Evolutionary conservation across 148 eudicot species (phyloP), one percentile per base, ranked within the genome.

Genomic region (Chenopodium formosanum): DNA sequence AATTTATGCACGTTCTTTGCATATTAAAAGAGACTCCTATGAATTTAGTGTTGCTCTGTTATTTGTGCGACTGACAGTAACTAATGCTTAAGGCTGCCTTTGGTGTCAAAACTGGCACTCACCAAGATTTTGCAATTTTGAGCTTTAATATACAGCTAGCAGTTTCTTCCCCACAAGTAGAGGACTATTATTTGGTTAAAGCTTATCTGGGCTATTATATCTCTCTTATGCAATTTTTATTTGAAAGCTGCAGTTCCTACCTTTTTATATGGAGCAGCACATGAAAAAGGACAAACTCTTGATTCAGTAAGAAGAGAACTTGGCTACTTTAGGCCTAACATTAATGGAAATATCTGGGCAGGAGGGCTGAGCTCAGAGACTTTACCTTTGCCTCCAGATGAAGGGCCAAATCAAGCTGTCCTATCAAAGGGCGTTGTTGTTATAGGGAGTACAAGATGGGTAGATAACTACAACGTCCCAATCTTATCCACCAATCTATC

Each of bases 381-480:
- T 23, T 79, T 91, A 73, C 86, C 88, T 31, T 86, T 92, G 29
- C 77, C 80, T 23, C 97, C 98, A 23, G 94, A 91, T 31, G 86
- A 83, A 78, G 98, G 98, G 48, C 97, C 97, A 32, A 48, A 75
- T 64, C 81, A 81, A 62, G 88, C 89, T 73, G 82, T 84, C 56
- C 86, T 48, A 77, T 82, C 81, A 9, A 90, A 91, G 79, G 98
- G 98, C 25, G 81, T 87, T 27, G 78, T 92, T 32, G 89, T 88
- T 9, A 79, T 95, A 73, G 98, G 98, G 77, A 89, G 96, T 44
- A 95, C 97, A 19, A 86, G 60, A 53, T 95, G 98, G 98, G 93
- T 95, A 13, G 98, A 88, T 78, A 93, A 95, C 89, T 95, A 92
- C 82, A 95, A 93, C 5, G 87, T 95, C 48, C 98, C 98, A 1